Evolutionary conservation across 305 asterid genomes (phyloP), one percentile per base, ranked within the genome.

Genomic region (Fraxinus xanthoxyloides): DNA sequence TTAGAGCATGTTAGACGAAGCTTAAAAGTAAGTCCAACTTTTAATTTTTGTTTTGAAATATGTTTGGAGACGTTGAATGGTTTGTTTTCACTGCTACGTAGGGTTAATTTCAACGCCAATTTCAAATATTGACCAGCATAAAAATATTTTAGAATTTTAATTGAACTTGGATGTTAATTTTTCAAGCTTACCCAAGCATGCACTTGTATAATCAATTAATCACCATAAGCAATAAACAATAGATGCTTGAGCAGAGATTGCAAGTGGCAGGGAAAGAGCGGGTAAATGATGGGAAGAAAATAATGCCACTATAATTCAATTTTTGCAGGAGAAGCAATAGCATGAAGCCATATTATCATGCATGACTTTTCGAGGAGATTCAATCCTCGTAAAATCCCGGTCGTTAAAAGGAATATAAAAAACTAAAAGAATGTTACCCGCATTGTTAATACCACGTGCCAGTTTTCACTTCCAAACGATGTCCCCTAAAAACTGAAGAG

Each of bases 401-500:
- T 67, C 13, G 15, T 1, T 77, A 59, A 54, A 59, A 26, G 69
- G 34, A 51, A 34, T 56, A 24, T 61, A 51, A 36, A 43, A 31
- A 36, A 77, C 24, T 72, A 48, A 56, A 77, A 19, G 74, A 77
- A 77, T 3, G 23, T 43, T 85, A 78, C 85, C 81, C 15, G 36
- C 5, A 1, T 32, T 24, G 19, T 48, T 43, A 69, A 9, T 31
- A 73, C 7, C 9, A 24, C 10, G 30, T 48, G 63, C 76, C 10
- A 78, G 59, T 70, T 72, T 81, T 90, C 87, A 96, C 84, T 90
- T 89, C 99, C 98, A 94, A 79, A 96, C 88, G 40, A 82, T 75
- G 85, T 94, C 95, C 31, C 98, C 98, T 82, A 93, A 83, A 87
- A 94, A 96, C 86, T 92, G 94, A 85, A 96, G 97, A 28, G 98